Percentiles rank a stretch among this genome's conserved stretches.
These are phyloP conservation scores for Neurospora sp. DNA, from an alignment of 495 filamentous ascomycete genomes.

Conservation along the genomic window DNA sequence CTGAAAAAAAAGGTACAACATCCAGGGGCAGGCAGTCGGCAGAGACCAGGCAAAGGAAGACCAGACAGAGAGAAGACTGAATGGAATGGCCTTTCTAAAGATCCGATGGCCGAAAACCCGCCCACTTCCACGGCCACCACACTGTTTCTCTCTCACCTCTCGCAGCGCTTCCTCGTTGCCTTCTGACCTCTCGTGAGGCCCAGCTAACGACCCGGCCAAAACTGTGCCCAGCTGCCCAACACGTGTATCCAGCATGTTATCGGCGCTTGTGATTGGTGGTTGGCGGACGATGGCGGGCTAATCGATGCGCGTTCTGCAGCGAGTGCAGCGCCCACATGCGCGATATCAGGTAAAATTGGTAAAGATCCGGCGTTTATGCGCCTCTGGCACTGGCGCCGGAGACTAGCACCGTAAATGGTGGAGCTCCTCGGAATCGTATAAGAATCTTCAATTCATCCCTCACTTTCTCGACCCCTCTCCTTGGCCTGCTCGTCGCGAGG, in stretches of 20 bases:
- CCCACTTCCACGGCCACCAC: background rate
- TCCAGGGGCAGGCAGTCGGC: background rate
- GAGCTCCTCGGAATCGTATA: background rate
- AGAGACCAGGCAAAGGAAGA: background rate
- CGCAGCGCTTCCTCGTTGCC: background rate
- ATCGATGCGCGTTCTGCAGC: background rate
- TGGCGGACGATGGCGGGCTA: background rate
- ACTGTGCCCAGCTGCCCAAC: background rate
- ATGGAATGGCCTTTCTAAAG: background rate
- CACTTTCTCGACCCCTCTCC: background rate
- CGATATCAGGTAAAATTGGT: background rate
- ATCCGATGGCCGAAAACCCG: background rate
- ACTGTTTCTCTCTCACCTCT: background rate
- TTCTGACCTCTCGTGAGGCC: background rate
- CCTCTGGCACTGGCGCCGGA: background rate
- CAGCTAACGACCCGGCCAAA: background rate
- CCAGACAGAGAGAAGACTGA: background rate
- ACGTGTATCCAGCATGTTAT: background rate
- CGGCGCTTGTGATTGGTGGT: background rate
- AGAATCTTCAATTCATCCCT: background rate
- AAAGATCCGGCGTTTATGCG: background rate
- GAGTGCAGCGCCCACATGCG: background rate
- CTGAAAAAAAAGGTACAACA: background rate
- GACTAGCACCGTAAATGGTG: background rate
- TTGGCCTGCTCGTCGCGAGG: background rate